phyloP scores from a whole-genome alignment of 2,329 filamentous ascomycete genomes.

The Gnomoniopsis sp. region DNA sequence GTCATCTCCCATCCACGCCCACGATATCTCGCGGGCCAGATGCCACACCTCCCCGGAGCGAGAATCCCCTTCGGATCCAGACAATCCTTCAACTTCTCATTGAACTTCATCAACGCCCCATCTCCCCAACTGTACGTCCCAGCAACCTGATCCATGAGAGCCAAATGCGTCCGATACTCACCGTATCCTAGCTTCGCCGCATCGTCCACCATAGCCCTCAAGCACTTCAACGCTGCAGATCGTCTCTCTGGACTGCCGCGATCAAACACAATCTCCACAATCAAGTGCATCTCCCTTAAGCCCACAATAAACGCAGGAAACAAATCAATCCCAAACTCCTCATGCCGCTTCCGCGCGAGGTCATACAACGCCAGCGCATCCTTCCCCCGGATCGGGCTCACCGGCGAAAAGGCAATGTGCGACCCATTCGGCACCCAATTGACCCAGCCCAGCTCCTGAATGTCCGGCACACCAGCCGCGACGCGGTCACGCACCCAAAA shows the following conservation, averaged over 20 bases:
- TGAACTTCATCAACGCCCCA: slow-evolving; percentile 32
- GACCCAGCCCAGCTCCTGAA: slow-evolving; percentile 35
- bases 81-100: slow-evolving; percentile 35
- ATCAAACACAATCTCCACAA: slow-evolving; percentile 42
- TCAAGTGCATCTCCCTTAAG: slow-evolving; percentile 43
- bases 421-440: slow-evolving; percentile 36
- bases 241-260: slow-evolving; percentile 29
- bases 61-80: slow-evolving; percentile 42
- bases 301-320: slow-evolving; percentile 30
- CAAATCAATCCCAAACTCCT: slow-evolving; percentile 28
- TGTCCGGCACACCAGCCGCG: slow-evolving; percentile 29
- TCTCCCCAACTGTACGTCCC: slow-evolving; percentile 37
- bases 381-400: slow-evolving; percentile 31
- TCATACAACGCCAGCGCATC: slow-evolving; percentile 33
- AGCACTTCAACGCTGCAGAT: slow-evolving; percentile 25
- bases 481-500: slow-evolving; percentile 21
- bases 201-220: slow-evolving; percentile 32
- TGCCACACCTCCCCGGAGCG: slow-evolving; percentile 42
- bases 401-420: slow-evolving; percentile 35
- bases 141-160: slow-evolving; percentile 37
- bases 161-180: slow-evolving; percentile 39
- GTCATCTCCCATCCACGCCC: slow-evolving; percentile 35
- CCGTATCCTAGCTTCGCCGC: slow-evolving; percentile 33
- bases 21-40: slow-evolving; percentile 35
- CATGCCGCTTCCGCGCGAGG: slow-evolving; percentile 25